These are phyloP conservation scores for Prototheca wickerhamii DNA, from an alignment of 163 green algal species.

Conservation along the genomic window DNA sequence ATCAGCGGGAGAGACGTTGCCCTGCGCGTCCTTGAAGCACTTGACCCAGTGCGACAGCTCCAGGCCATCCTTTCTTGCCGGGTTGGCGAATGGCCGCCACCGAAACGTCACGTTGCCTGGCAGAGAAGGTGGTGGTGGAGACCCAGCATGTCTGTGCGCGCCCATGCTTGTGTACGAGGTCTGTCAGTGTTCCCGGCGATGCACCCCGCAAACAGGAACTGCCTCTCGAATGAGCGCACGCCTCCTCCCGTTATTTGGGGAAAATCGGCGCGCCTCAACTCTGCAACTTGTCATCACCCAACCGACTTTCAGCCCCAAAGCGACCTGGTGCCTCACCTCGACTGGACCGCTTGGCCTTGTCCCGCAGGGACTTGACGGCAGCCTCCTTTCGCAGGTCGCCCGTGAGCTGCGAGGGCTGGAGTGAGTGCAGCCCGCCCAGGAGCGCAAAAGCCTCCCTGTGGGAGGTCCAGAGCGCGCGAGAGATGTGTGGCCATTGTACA, in stretches of 20 bases:
- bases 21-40: slow-evolving; percentile 62
- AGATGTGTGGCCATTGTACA: neutral
- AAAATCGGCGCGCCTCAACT: no score
- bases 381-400: slow-evolving; percentile 36
- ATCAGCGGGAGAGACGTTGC: slow-evolving; percentile 45
- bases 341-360: slow-evolving; percentile 60
- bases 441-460: slow-evolving; percentile 82
- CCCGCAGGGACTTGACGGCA: slow-evolving; percentile 38
- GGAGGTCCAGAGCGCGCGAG: neutral
- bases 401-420: slow-evolving; percentile 59
- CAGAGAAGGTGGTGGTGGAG: neutral
- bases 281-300: no score
- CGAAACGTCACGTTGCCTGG: slow-evolving; percentile 41
- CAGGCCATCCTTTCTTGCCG: slow-evolving; percentile 64
- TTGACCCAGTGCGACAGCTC: slow-evolving; percentile 87
- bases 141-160: no score
- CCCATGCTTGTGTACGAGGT: no score
- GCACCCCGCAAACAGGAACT: neutral
- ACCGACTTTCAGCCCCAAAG: no score
- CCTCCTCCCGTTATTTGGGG: no score
- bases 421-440: slow-evolving; percentile 64
- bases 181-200: neutral
- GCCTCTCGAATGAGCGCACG: neutral
- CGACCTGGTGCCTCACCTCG: no score
- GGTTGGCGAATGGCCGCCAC: slow-evolving; percentile 72